Evolutionary conservation across 192 early-diverging fungal genomes (phyloP).

Genomic region (Backusella mclennaniae): DNA sequence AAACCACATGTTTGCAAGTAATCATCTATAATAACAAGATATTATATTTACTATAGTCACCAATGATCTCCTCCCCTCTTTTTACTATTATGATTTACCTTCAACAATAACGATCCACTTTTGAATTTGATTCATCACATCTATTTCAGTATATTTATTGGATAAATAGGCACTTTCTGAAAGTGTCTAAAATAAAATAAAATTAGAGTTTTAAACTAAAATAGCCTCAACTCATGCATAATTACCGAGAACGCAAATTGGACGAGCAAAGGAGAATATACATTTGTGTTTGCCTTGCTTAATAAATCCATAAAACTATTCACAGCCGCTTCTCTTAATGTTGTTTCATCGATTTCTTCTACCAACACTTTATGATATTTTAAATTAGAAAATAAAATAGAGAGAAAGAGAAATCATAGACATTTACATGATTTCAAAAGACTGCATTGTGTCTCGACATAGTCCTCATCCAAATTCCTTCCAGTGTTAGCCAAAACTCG

Average conservation of each 20-base stretch:
- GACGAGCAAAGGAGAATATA: background rate
- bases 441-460: constrained; percentile 17
- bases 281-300: background rate
- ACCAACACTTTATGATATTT: background rate
- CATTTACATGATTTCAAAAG: constrained; percentile 12
- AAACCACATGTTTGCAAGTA: constrained; percentile 24
- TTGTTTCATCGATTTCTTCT: constrained; percentile 13
- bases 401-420: background rate
- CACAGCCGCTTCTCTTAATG: constrained; percentile 9
- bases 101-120: constrained; percentile 21
- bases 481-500: background rate
- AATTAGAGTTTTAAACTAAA: background rate
- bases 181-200: constrained; percentile 6
- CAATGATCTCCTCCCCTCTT: background rate
- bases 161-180: constrained; percentile 27
- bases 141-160: constrained; percentile 3
- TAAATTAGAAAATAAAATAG: background rate
- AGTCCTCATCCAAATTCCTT: background rate
- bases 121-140: constrained; percentile 23
- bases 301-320: constrained; percentile 12
- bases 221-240: background rate
- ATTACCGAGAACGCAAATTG: constrained; percentile 26
- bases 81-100: constrained; percentile 9
- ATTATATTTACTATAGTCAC: background rate
- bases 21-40: constrained; percentile 8